These are phyloP conservation scores for Rhynchosporium secalis DNA, from an alignment of 2,329 filamentous ascomycete genomes.

Conservation along the genomic window DNA sequence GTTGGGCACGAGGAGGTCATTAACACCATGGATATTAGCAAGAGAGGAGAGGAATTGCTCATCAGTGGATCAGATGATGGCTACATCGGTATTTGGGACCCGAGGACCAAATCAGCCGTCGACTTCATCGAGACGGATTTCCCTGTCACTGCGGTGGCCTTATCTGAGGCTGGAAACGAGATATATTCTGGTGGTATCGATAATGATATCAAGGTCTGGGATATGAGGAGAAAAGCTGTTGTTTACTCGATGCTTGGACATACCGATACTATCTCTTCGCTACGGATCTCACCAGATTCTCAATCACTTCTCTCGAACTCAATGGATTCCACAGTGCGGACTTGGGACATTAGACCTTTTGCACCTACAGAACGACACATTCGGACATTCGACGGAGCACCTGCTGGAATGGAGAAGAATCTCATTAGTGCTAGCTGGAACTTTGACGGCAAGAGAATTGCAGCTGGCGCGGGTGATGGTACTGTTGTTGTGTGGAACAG, in stretches of 20 bases:
- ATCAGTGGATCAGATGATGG: conserved; percentile 93
- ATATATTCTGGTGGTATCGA: conserved; percentile 94
- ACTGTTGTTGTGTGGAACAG: conserved; percentile 90
- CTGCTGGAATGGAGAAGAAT: conserved; percentile 86
- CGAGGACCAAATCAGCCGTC: conserved; percentile 81
- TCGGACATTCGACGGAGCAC: conserved; percentile 88
- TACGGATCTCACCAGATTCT: conserved; percentile 89
- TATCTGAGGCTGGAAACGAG: conserved; percentile 94
- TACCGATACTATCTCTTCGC: conserved; percentile 85
- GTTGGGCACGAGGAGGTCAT: conserved; percentile 94
- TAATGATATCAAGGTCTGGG: conserved; percentile 97
- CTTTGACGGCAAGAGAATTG: conserved; percentile 79
- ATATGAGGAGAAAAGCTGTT: conserved; percentile 85
- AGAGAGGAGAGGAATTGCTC: conserved; percentile 84
- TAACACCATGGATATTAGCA: conserved; percentile 86
- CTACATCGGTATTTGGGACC: conserved; percentile 93
- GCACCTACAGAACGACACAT: conserved; percentile 84
- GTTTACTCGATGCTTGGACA: conserved; percentile 89
- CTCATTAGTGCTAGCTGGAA: conserved; percentile 90
- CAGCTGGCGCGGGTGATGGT: conserved; percentile 84
- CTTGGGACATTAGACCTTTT: conserved; percentile 96
- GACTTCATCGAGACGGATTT: conserved; percentile 90
- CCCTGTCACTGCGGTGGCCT: conserved; percentile 84
- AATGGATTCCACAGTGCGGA: conserved; percentile 90
- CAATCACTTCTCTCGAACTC: conserved; percentile 88